These are phyloP conservation scores for Fusarium lyarnte DNA, from an alignment of 2,329 filamentous ascomycete species.

Conservation along the genomic window DNA sequence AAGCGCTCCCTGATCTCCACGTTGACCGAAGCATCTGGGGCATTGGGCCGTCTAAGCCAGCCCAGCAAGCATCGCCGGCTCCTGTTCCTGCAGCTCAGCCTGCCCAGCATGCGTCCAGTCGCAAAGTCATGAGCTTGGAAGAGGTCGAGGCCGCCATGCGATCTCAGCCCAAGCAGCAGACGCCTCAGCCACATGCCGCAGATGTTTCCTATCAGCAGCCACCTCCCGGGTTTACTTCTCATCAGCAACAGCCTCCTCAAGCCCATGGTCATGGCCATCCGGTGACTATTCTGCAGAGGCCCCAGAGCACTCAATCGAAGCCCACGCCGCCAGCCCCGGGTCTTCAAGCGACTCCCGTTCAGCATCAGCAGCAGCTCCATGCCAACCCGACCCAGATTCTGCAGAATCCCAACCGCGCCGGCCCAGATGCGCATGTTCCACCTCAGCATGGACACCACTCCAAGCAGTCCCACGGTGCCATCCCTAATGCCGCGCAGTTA, in stretches of 20 bases:
- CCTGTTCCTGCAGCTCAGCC: conserved; percentile 34
- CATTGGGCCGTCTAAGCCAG: conserved; percentile 65
- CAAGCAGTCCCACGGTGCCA: conserved; percentile 63
- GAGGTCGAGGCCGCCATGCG: conserved; percentile 96
- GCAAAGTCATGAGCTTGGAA: conserved; percentile 94
- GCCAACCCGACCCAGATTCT: conserved; percentile 77
- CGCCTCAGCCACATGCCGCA: conserved; percentile 45
- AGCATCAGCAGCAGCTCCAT: conserved; percentile 52
- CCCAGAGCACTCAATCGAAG: conserved; percentile 55
- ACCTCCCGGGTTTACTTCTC: conserved; percentile 36
- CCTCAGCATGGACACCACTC: conserved; percentile 50
- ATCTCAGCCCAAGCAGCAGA: conserved; percentile 67
- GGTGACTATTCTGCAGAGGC: conserved; percentile 65
- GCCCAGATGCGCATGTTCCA: conserved; percentile 56
- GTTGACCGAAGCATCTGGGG: conserved; percentile 96
- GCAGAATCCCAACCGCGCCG: conserved; percentile 78
- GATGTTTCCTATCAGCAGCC: conserved; percentile 45
- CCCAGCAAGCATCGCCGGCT: conserved; percentile 46
- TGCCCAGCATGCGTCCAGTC: conserved; percentile 50
- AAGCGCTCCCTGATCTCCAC: conserved; percentile 88
- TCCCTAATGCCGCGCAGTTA: conserved; percentile 46
- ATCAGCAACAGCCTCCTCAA: conserved; percentile 48
- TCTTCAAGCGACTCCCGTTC: conserved; percentile 39
- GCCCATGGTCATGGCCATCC: conserved; percentile 56
- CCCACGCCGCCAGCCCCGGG: conserved; percentile 51